These are phyloP conservation scores for Fraxinus dipetala DNA, from an alignment of 305 asterid species.

Conservation along the genomic window DNA sequence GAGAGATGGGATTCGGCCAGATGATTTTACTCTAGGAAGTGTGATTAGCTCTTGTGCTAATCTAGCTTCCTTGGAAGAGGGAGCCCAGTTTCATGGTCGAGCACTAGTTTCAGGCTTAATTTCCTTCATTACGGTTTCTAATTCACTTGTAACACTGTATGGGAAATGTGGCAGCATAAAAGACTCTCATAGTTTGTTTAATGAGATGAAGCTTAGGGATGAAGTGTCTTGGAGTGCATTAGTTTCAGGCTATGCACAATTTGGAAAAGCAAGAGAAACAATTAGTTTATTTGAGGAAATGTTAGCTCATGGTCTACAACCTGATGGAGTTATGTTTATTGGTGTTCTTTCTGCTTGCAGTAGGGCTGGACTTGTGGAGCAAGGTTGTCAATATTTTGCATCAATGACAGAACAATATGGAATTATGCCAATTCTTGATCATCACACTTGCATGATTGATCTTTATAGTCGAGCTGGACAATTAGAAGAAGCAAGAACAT, in stretches of 20 bases:
- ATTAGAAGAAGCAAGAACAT: slow-evolving; percentile 38
- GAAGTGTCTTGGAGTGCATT: slow-evolving; percentile 89
- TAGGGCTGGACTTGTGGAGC: neutral
- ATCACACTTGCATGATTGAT: slow-evolving; percentile 85
- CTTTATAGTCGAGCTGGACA: neutral
- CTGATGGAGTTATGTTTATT: slow-evolving; percentile 47
- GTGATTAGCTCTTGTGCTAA: slow-evolving; percentile 87
- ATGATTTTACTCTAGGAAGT: slow-evolving; percentile 75
- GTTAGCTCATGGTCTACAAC: slow-evolving; percentile 58
- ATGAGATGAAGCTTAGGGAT: slow-evolving; percentile 59
- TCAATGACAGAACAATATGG: neutral
- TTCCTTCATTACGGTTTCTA: slow-evolving; percentile 67
- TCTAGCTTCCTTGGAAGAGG: slow-evolving; percentile 91
- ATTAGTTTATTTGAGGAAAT: slow-evolving; percentile 66
- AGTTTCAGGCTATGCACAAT: slow-evolving; percentile 80
- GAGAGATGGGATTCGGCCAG: slow-evolving; percentile 55
- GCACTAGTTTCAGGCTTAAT: slow-evolving; percentile 69
- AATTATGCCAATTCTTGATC: slow-evolving; percentile 41
- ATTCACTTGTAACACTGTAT: slow-evolving; percentile 77
- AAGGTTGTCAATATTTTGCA: neutral
- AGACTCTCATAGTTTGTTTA: slow-evolving; percentile 57
- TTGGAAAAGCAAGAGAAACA: slow-evolving; percentile 73
- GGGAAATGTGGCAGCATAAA: slow-evolving; percentile 81
- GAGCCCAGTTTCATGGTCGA: slow-evolving; percentile 79
- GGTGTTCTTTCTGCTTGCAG: neutral